These are phyloP conservation scores for Cichorium intybus DNA, from an alignment of 140 eudicot genomes.

Conservation along the genomic window DNA sequence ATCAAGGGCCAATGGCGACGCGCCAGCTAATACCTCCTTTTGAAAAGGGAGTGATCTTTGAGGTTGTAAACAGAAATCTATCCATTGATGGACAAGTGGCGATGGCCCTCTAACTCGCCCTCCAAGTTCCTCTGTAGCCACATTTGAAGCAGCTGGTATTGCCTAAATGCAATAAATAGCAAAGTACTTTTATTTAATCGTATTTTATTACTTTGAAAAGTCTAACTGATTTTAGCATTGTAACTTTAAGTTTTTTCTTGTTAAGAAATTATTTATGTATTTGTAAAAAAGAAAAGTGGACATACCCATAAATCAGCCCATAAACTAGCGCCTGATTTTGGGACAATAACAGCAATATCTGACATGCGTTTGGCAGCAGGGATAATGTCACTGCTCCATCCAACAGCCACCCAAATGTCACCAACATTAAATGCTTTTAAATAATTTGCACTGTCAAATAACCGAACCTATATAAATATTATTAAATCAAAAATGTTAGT, in stretches of 20 bases:
- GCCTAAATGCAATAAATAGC: conserved; percentile 38
- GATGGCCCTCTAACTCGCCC: conserved; percentile 92
- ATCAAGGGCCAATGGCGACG: conserved; percentile 71
- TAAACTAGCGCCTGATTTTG: conserved; percentile 90
- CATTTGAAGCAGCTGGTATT: conserved; percentile 61
- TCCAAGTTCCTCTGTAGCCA: conserved; percentile 49
- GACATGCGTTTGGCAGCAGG: conserved; percentile 89
- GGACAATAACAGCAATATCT: conserved; percentile 82
- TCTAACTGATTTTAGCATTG: no score
- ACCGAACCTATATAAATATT: conserved; percentile 57
- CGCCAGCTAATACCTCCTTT: conserved; percentile 73
- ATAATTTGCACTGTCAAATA: conserved; percentile 82
- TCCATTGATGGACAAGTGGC: conserved; percentile 84
- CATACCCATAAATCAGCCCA: conserved; percentile 99
- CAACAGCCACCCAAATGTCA: conserved; percentile 96
- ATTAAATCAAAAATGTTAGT: neutral
- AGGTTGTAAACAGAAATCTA: conserved; percentile 78
- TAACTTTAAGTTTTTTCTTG: no score
- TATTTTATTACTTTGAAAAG: no score
- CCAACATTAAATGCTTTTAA: conserved; percentile 82
- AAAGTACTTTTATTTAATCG: neutral
- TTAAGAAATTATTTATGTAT: no score
- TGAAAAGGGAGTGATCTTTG: conserved; percentile 70
- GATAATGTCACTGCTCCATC: conserved; percentile 92
- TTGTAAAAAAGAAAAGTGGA: neutral